A percentile compares a stretch with the other conserved stretches of the same genome.
Evolutionary conservation across 2,329 filamentous ascomycete genomes (phyloP).

Genomic region (Xylaria sp.): DNA sequence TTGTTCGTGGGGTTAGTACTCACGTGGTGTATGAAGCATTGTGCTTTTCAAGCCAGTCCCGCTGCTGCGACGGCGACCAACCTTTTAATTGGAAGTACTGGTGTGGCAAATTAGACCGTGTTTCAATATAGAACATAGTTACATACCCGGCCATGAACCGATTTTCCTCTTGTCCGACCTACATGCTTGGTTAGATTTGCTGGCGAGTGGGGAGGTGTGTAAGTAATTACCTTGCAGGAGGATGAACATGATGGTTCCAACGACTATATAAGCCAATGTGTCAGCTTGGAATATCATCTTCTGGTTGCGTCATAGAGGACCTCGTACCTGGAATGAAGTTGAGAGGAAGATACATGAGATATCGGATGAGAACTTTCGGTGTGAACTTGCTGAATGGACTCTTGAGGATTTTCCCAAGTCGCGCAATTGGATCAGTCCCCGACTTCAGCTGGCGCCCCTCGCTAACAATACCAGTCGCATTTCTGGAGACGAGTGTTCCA

Average conservation of each 20-base stretch:
- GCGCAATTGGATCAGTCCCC: constrained; percentile 66
- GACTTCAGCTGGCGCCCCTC: constrained; percentile 79
- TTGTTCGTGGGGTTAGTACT: constrained; percentile 49
- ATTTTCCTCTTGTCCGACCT: constrained; percentile 61
- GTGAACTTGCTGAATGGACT: constrained; percentile 67
- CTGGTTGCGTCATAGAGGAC: neutral
- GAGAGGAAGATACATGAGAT: constrained; percentile 86
- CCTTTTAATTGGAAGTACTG: constrained; percentile 93
- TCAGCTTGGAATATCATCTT: constrained; percentile 3
- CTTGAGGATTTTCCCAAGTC: constrained; percentile 68
- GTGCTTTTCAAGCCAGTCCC: constrained; percentile 76
- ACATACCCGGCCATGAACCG: constrained; percentile 66
- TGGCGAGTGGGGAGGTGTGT: neutral
- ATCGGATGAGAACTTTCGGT: constrained; percentile 75
- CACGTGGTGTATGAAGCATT: constrained; percentile 84
- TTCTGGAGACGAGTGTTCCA: constrained; percentile 68
- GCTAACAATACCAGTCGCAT: constrained; percentile 71
- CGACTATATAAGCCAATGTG: constrained; percentile 57
- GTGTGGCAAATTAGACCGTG: constrained; percentile 61
- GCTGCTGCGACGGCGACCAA: constrained; percentile 74
- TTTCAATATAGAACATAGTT: constrained; percentile 20
- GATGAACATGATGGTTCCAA: constrained; percentile 86
- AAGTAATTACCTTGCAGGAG: constrained; percentile 71
- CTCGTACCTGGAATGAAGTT: constrained; percentile 83
- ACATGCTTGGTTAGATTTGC: constrained; percentile 30